phyloP scores from a whole-genome alignment of 2,329 filamentous ascomycete genomes.

The Shiraia sp. region DNA sequence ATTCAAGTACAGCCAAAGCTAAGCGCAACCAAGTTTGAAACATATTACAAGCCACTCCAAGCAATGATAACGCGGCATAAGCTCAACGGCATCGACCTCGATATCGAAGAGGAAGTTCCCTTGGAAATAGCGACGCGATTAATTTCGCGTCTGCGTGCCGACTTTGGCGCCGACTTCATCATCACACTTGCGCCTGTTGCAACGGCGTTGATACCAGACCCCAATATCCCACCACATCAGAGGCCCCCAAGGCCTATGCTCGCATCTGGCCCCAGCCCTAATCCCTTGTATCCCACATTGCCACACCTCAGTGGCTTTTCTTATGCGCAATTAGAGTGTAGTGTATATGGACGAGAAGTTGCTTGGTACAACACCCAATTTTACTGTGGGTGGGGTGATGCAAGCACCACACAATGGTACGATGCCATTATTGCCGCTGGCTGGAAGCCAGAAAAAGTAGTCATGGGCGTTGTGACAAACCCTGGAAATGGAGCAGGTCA shows the following conservation, averaged over 20 bases:
- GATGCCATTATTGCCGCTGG: constrained; percentile 63
- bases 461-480: constrained; percentile 81
- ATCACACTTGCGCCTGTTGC: constrained; percentile 84
- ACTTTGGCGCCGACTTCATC: constrained; percentile 72
- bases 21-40: constrained; percentile 71
- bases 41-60: constrained; percentile 71
- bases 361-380: constrained; percentile 91
- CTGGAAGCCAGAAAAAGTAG: constrained; percentile 73
- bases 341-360: constrained; percentile 55
- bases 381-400: constrained; percentile 86
- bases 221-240: constrained; percentile 35
- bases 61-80: constrained; percentile 63
- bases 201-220: constrained; percentile 65
- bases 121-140: constrained; percentile 63
- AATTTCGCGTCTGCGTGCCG: constrained; percentile 54
- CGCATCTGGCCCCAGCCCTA: constrained; percentile 32
- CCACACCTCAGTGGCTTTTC: constrained; percentile 79
- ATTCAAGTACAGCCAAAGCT: no score
- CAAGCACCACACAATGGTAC: constrained; percentile 56
- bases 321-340: constrained; percentile 71
- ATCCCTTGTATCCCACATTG: constrained; percentile 39
- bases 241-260: constrained; percentile 36
- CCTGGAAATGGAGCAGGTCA: constrained; percentile 69
- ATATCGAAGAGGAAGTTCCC: constrained; percentile 71
- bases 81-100: constrained; percentile 47